Conservation (phyloP, 352 stramenopile genomes). For the Pythium diclinum region DNA sequence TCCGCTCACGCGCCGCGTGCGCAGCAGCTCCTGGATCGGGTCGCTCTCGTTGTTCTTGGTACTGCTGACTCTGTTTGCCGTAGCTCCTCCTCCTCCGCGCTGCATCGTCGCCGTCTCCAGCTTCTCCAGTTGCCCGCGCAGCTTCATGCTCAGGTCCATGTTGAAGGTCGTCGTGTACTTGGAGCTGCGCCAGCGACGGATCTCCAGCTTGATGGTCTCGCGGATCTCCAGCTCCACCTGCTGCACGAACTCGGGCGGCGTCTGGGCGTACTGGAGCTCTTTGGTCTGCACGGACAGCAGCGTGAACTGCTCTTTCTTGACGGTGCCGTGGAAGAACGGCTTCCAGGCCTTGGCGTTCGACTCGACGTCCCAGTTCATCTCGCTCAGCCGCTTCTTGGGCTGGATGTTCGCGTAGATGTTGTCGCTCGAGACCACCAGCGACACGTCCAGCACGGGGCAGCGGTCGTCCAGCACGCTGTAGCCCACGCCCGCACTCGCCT, state of each 20-base stretch:
- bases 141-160: slow-evolving; percentile 73
- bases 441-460: slow-evolving; percentile 85
- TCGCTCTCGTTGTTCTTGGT: slow-evolving; percentile 5
- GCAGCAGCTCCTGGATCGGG: slow-evolving; percentile 21
- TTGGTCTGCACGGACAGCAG: slow-evolving; percentile 53
- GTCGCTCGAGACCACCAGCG: slow-evolving; percentile 79
- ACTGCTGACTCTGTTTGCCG: neutral
- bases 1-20: slow-evolving; percentile 61
- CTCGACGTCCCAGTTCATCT: slow-evolving; percentile 85
- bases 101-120: slow-evolving; percentile 51
- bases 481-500: slow-evolving; percentile 78
- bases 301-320: slow-evolving; percentile 27
- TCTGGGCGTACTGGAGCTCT: slow-evolving; percentile 58
- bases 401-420: slow-evolving; percentile 93
- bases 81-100: slow-evolving; percentile 1
- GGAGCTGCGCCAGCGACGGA: slow-evolving; percentile 87
- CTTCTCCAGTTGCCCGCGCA: slow-evolving; percentile 64
- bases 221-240: slow-evolving; percentile 76
- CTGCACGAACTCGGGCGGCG: slow-evolving; percentile 49
- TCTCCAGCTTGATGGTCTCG: slow-evolving; percentile 79
- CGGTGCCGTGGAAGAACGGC: slow-evolving; percentile 63
- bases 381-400: slow-evolving; percentile 33
- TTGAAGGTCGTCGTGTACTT: slow-evolving; percentile 87
- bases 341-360: slow-evolving; percentile 79
- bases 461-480: slow-evolving; percentile 73